Percentiles rank a stretch among this genome's conserved stretches.
Conservation (phyloP, 345 rosid species). For the Acer campestre region DNA sequence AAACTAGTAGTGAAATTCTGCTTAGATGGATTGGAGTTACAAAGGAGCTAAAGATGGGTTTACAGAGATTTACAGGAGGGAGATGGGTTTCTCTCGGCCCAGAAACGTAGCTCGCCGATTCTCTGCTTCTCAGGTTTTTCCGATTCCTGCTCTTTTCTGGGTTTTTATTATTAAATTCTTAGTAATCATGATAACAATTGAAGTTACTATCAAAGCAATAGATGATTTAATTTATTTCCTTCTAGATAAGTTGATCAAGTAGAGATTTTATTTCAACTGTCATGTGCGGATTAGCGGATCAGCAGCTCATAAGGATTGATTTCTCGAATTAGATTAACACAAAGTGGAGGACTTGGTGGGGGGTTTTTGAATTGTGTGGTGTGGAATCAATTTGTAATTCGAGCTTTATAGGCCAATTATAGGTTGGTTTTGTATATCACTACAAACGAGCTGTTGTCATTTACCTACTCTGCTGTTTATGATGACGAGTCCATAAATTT, state of each 20-base stretch:
- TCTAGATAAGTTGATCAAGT: not conserved
- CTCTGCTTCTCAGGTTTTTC: conserved; percentile 43
- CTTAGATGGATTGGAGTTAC: conserved; percentile 23
- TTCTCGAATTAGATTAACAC: not conserved
- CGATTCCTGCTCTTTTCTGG: not conserved
- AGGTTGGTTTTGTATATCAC: not conserved
- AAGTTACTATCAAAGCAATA: not conserved
- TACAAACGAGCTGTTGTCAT: not conserved
- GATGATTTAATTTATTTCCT: not conserved
- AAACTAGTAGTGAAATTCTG: not conserved
- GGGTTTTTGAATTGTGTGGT: not conserved
- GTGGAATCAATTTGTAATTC: not conserved
- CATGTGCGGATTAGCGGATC: not conserved
- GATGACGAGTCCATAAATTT: not conserved
- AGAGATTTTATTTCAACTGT: not conserved
- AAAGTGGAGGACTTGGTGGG: not conserved
- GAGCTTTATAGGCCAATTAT: not conserved
- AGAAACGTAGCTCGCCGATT: conserved; percentile 25
- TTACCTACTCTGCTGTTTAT: not conserved
- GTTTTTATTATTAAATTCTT: not conserved
- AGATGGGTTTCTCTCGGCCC: conserved; percentile 38
- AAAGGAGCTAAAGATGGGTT: conserved; percentile 28
- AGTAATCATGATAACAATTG: not conserved
- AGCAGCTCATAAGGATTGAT: not conserved
- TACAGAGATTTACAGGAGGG: conserved; percentile 33